Conservation (phyloP, 345 rosid genomes). For the Conringia planisiliqua region DNA sequence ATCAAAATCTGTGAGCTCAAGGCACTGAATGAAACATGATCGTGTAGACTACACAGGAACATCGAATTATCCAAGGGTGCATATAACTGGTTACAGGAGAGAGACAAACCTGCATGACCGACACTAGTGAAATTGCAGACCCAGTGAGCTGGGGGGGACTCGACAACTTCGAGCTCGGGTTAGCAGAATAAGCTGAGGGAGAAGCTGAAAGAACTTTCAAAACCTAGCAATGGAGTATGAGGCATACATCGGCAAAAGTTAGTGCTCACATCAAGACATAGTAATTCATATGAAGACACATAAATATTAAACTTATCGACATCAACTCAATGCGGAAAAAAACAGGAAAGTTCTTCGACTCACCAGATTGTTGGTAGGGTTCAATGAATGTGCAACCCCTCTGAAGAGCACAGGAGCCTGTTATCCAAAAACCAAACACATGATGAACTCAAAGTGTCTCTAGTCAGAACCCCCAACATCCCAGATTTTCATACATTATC, state of each 20-base stretch:
- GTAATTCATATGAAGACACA: not conserved
- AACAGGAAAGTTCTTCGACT: conserved; percentile 1
- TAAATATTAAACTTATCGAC: not conserved
- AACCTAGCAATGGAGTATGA: conserved; percentile 37
- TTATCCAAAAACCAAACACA: conserved; percentile 19
- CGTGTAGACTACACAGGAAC: not conserved
- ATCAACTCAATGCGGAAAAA: not conserved
- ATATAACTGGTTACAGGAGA: not conserved
- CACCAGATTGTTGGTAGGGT: conserved; percentile 57
- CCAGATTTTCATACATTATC: not conserved
- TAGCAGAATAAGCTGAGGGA: conserved; percentile 69
- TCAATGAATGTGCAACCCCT: conserved; percentile 69
- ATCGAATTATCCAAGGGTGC: not conserved
- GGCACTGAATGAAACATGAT: not conserved
- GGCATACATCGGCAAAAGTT: not conserved
- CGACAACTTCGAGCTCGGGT: conserved; percentile 51
- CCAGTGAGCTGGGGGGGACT: conserved; percentile 62
- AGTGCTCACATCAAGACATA: not conserved
- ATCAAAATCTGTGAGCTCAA: conserved; percentile 2
- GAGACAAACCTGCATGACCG: conserved; percentile 52
- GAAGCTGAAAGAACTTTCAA: conserved; percentile 66
- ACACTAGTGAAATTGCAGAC: conserved; percentile 58
- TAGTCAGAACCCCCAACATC: not conserved
- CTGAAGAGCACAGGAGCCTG: conserved; percentile 65
- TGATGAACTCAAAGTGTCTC: not conserved